Percentiles rank a stretch among this genome's conserved stretches.
Conservation (phyloP, 2,329 filamentous ascomycete genomes). For the Zymoseptoria pseudotritici region DNA sequence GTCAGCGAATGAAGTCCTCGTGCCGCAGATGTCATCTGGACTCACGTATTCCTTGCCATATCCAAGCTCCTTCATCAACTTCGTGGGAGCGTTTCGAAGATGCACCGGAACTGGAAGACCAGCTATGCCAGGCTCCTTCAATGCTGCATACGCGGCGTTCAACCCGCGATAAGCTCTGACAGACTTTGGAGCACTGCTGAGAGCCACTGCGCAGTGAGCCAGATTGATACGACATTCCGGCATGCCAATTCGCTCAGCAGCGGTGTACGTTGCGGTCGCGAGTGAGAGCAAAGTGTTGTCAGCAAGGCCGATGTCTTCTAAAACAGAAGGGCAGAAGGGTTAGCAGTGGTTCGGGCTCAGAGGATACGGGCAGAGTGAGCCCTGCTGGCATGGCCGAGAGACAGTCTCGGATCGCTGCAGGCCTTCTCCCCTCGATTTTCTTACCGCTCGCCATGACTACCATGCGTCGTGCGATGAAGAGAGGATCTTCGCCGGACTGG, state of each 20-base stretch:
- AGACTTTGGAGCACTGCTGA: slow-evolving; percentile 75
- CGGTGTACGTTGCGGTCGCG: slow-evolving; percentile 77
- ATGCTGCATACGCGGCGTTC: slow-evolving; percentile 68
- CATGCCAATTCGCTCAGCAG: slow-evolving; percentile 88
- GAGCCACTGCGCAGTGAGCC: slow-evolving; percentile 75
- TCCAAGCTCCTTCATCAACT: slow-evolving; percentile 85
- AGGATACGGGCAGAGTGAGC: too few relatives aligned
- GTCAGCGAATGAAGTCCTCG: neutral
- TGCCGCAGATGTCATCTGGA: neutral
- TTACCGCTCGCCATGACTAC: slow-evolving; percentile 85
- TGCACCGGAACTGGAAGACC: slow-evolving; percentile 77
- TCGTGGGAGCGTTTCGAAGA: slow-evolving; percentile 83
- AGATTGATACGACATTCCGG: slow-evolving; percentile 90
- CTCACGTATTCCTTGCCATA: slow-evolving; percentile 70
- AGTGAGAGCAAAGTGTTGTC: slow-evolving; percentile 77
- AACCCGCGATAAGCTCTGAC: slow-evolving; percentile 78
- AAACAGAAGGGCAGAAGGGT: slow-evolving; percentile 23
- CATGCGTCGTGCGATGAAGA: slow-evolving; percentile 87
- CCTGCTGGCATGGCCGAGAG: too few relatives aligned
- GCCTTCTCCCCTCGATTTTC: too few relatives aligned
- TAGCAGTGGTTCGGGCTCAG: slow-evolving; percentile 27
- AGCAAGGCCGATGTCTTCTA: slow-evolving; percentile 78
- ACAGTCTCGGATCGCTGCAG: too few relatives aligned
- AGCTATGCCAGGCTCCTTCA: slow-evolving; percentile 77
- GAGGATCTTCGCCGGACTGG: slow-evolving; percentile 84